A percentile compares a stretch with the other conserved stretches of the same genome.
Conservation (phyloP, 2,329 filamentous ascomycete genomes). For the Aspergillus viridinutans region DNA sequence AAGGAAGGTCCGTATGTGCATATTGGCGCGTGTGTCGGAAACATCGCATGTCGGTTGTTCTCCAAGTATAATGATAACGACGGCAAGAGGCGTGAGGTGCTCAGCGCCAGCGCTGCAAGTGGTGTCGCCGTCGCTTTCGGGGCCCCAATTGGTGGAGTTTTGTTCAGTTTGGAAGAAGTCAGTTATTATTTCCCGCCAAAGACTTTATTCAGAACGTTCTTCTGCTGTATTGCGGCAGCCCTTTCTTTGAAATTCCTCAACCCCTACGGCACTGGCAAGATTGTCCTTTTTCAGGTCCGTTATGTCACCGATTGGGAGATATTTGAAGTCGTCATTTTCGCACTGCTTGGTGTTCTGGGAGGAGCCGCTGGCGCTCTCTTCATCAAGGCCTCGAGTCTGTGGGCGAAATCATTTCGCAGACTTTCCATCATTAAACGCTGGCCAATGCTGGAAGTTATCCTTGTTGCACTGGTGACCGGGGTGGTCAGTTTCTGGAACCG, state of each 20-base stretch:
- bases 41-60: slow-evolving; percentile 92
- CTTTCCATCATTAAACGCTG: slow-evolving; percentile 74
- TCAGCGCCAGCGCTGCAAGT: slow-evolving; percentile 88
- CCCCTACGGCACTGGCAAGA: slow-evolving; percentile 92
- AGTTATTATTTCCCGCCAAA: slow-evolving; percentile 96
- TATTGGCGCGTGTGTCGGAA: slow-evolving; percentile 90
- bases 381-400: slow-evolving; percentile 89
- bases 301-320: slow-evolving; percentile 89
- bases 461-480: slow-evolving; percentile 82
- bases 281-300: slow-evolving; percentile 91
- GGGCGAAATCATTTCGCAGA: slow-evolving; percentile 84
- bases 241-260: slow-evolving; percentile 92
- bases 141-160: slow-evolving; percentile 80
- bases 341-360: slow-evolving; percentile 79
- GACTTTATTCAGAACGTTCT: slow-evolving; percentile 94
- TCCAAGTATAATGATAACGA: slow-evolving; percentile 92
- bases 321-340: slow-evolving; percentile 83
- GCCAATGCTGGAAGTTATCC: slow-evolving; percentile 79
- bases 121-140: slow-evolving; percentile 94
- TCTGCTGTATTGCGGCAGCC: slow-evolving; percentile 90
- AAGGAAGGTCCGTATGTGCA: slow-evolving; percentile 98
- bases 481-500: slow-evolving; percentile 89
- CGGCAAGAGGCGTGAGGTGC: slow-evolving; percentile 83
- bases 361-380: slow-evolving; percentile 84
- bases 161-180: slow-evolving; percentile 93